These are phyloP conservation scores for Termitomyces sp. DNA, from an alignment of 768 basidiomycete genomes.

Conservation along the genomic window DNA sequence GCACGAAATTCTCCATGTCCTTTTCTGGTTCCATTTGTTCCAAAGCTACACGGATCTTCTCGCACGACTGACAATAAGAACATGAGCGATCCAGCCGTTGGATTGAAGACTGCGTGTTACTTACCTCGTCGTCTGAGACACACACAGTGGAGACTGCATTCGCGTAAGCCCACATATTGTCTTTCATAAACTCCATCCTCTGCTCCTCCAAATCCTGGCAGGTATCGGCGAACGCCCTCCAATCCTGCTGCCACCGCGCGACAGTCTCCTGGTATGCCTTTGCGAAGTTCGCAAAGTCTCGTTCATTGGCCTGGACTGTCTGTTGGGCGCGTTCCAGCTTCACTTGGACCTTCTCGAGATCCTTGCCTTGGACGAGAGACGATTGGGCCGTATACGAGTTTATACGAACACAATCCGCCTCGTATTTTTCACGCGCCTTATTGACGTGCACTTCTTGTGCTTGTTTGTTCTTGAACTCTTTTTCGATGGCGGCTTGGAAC, in stretches of 20 bases:
- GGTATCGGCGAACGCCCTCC: conserved; percentile 92
- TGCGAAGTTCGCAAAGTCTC: conserved; percentile 88
- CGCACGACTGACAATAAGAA: conserved; percentile 69
- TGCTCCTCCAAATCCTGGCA: conserved; percentile 97
- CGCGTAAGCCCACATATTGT: conserved; percentile 94
- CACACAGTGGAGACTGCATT: conserved; percentile 96
- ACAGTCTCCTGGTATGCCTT: conserved; percentile 76
- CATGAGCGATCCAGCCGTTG: conserved; percentile 3
- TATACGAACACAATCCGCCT: conserved; percentile 88
- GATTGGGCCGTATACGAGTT: conserved; percentile 93
- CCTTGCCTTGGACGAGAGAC: conserved; percentile 88
- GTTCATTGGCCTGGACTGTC: conserved; percentile 88
- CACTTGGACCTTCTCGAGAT: conserved; percentile 83
- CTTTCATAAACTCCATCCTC: conserved; percentile 91
- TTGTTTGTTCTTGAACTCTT: conserved; percentile 87
- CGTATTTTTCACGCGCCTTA: conserved; percentile 93
- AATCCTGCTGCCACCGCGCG: conserved; percentile 87
- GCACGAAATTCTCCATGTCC: conserved; percentile 89
- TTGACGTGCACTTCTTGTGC: conserved; percentile 81
- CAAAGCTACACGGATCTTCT: conserved; percentile 79
- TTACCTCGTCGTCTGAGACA: conserved; percentile 91
- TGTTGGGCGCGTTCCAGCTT: conserved; percentile 91
- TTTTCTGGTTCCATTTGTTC: conserved; percentile 87
- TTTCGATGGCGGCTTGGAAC: conserved; percentile 79
- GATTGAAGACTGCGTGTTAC: conserved; percentile 19